Conservation (phyloP, 1,284 basidiomycete genomes). For the Wallemia hederae region DNA sequence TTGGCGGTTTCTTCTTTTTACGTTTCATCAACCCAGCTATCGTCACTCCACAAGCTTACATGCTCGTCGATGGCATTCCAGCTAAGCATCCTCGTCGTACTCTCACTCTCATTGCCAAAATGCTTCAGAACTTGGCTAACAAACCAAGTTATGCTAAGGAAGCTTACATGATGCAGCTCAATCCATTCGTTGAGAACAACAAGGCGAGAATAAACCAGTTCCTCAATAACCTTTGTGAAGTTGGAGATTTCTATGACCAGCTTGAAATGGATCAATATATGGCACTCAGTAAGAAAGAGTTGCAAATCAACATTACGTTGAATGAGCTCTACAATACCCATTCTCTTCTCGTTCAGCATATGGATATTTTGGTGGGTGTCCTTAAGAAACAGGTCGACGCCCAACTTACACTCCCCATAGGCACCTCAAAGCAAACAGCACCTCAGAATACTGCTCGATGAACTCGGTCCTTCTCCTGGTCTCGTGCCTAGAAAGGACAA, state of each 20-base stretch:
- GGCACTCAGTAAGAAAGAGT: constrained; percentile 94
- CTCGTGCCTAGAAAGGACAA: constrained; percentile 97
- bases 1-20: constrained; percentile 98
- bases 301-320: constrained; percentile 93
- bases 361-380: constrained; percentile 55
- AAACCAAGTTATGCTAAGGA: constrained; percentile 96
- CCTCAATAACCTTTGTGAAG: constrained; percentile 83
- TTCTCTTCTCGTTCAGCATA: constrained; percentile 71
- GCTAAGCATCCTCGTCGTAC: constrained; percentile 91
- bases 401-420: constrained; percentile 19
- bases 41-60: constrained; percentile 96
- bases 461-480: constrained; percentile 65
- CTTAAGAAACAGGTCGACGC: not conserved
- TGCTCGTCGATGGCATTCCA: constrained; percentile 90
- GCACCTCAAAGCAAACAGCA: constrained; percentile 94
- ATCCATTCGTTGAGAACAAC: constrained; percentile 95
- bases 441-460: constrained; percentile 77
- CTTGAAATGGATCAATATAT: constrained; percentile 99
- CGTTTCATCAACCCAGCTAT: constrained; percentile 99
- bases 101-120: constrained; percentile 90
- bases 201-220: constrained; percentile 91
- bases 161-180: constrained; percentile 90
- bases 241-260: constrained; percentile 96
- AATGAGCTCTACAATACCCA: constrained; percentile 98
- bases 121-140: constrained; percentile 96